A percentile compares a stretch with the other conserved stretches of the same genome.
Conservation (phyloP, 108 stramenopile species). For the Discostella pseudostelligera region DNA sequence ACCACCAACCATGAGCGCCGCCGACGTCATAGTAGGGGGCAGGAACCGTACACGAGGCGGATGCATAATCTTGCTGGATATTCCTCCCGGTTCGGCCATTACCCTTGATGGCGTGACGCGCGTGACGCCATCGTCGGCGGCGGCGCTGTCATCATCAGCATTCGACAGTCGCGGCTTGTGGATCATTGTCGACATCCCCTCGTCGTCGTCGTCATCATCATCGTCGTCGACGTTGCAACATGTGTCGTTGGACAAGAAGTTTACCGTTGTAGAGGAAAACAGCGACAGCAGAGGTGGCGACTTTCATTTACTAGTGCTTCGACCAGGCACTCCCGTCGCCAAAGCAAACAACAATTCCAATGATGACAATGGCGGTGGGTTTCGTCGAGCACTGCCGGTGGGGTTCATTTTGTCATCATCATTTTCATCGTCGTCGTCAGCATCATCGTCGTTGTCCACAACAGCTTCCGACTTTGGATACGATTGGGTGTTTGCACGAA, state of each 20-base stretch:
- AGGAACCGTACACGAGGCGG: constrained; percentile 14
- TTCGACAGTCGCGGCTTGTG: constrained; percentile 26
- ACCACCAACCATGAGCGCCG: too few species aligned
- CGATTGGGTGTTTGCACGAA: constrained; percentile 54
- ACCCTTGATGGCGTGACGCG: constrained; percentile 45
- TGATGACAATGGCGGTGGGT: background rate
- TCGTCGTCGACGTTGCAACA: too few species aligned
- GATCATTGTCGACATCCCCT: constrained; percentile 20
- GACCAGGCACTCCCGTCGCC: constrained; percentile 6
- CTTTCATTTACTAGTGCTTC: constrained; percentile 41
- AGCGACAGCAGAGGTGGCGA: background rate
- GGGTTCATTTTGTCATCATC: constrained; percentile 27
- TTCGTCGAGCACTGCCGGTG: constrained; percentile 18
- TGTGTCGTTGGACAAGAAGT: too few species aligned
- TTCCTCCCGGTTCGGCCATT: constrained; percentile 40
- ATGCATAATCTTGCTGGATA: constrained; percentile 36
- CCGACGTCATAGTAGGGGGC: too few species aligned
- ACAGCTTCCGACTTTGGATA: constrained; percentile 2
- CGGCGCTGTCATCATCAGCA: constrained; percentile 1
- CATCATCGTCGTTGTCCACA: background rate
- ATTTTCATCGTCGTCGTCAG: background rate
- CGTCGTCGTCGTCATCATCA: background rate
- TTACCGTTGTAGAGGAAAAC: too few species aligned
- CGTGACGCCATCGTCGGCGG: constrained; percentile 17
- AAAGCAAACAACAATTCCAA: background rate